Evolutionary conservation across 2,329 filamentous ascomycete species (phyloP), one percentile per base, ranked within the genome.

Genomic region (Huntiella savannae): DNA sequence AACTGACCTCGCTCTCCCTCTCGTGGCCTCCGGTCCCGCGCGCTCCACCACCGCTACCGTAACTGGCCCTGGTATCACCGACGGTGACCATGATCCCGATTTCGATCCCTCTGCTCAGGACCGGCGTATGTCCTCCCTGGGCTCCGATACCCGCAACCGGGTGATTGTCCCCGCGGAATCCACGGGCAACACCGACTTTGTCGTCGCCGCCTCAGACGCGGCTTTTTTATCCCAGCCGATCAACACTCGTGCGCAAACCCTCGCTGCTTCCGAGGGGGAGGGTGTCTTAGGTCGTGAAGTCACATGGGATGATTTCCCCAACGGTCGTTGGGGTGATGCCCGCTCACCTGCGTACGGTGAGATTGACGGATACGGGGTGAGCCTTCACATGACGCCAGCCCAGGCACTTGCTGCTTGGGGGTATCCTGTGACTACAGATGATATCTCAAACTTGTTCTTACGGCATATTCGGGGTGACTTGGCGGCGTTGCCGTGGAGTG

Each of bases 261-360:
- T 96, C 7, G 85, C 87, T 22, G 95, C 95, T 49, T 94, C 87
- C 0, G 88, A 96, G 63, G 88, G 91, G 4, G 82, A 94, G 56
- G 91, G 88, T 17, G 73, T 82, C 3, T 68, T 95, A 5, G 91
- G 88, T 8, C 74, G 91, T 43, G 88, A 96, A 67, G 91, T 91
- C 33, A 98, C 91, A 1, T 98, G 91, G 91, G 91, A 98, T 56
- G 91, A 98, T 58, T 98, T 86, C 61, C 88, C 88, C 52, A 96
- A 96, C 65, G 91, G 88, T 22, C 76, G 88, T 47, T 96, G 88
- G 77, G 88, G 88, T 58, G 88, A 95, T 56, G 83, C 87, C 4
- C 75, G 88, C 45, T 94, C 86, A 2, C 86, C 86, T 1, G 88
- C 88, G 0, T 96, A 93, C 58, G 88, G 88, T 55, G 86, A 95